Base-by-base conservation (phyloP, 1,284 basidiomycete species). In the Ganoderma lucidum region DNA sequence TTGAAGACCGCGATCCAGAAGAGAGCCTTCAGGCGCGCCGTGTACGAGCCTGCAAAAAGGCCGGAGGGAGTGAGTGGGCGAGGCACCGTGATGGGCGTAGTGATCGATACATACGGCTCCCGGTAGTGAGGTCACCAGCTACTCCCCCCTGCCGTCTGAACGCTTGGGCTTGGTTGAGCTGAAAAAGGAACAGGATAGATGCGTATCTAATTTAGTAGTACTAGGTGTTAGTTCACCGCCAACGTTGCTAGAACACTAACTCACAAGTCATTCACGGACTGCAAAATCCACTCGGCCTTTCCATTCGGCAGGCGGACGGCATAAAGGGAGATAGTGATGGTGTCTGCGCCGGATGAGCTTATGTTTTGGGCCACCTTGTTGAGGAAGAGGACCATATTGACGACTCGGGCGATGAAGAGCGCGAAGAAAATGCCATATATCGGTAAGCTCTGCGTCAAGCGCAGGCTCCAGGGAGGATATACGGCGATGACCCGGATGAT, bases 1-100 rank as follows among this genome's bases (percentile, higher is more conserved):
- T 79, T 80, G 28, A 75, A 76, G 3, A 70, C 63, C 2, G 77
- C 71, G 45, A 79, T 78, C 77, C 79, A 80, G 70, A 80, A 77
- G 28, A 80, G 68, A 0, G 73, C 70, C 30, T 58, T 45, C 14
- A 67, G 42, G 41, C 66, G 61, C 30, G 42, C 30, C 32, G 55
- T n/a, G 44, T 59, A 67, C 19, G 61, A 67, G 10, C 15, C 51
- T 58, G 23, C 23, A 51, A 8, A 9, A 41, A 8, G 10, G 1
- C 10, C 73, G 72, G 41, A 64, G 51, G 0, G 9, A 15, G 23
- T 30, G 56, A 6, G 19, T 6, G 6, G 45, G 15, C 17, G 17
- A 35, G 35, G 35, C 35, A 35, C 35, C 23, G 41, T 0, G 3
- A 44, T 4, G 8, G 45, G 45, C 6, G 1, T 6, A 0, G 19